Base-by-base conservation (phyloP, 2,329 filamentous ascomycete species). In the Fusarium mexicanum region DNA sequence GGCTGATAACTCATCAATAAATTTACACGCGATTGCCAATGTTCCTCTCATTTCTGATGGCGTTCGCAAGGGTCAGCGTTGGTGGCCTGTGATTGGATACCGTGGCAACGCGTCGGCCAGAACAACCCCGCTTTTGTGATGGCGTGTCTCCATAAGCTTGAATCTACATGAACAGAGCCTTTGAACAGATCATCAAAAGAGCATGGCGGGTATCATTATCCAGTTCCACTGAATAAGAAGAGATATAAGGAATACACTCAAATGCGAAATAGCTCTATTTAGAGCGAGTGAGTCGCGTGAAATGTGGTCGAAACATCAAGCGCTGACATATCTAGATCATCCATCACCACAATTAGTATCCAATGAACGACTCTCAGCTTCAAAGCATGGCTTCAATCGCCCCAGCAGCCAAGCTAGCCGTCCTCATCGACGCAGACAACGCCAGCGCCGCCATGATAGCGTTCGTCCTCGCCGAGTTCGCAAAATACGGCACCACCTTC, bases 361-460 rank as follows among this genome's bases (percentile, higher is more conserved):
- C 12, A 31, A 24, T 29, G 35, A 38, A 26, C 14, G 24, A 54
- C 16, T 40, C 51, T 40, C 51, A 54, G 20, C 33, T 29, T n/a
- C 26, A 7, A 33, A 46, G 13, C 5, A 71, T 62, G 62, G 24
- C 33, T 20, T 35, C n/a, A 20, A 37, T 10, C n/a, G 40, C 51
- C 3, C 24, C 44, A 35, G 61, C 67, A 1, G 54, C 31, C 50
- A 82, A 79, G 55, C 72, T 83, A 2, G 81, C 80, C 11, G 76
- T 82, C 6, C 75, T 83, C 18, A 81, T 83, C 47, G 81, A 82
- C 50, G 79, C 80, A 0, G 80, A 82, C 64, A 83, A 83, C 44
- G 80, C 76, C 1, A 70, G 73, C 41, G 69, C 77, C 1, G 54
- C 59, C 7, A 74, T 72, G 62, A 76, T 71, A 11, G 62, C 31